Evolutionary conservation across 176 grass and related monocot species (phyloP).

Genomic region (Phyllostachys edulis): DNA sequence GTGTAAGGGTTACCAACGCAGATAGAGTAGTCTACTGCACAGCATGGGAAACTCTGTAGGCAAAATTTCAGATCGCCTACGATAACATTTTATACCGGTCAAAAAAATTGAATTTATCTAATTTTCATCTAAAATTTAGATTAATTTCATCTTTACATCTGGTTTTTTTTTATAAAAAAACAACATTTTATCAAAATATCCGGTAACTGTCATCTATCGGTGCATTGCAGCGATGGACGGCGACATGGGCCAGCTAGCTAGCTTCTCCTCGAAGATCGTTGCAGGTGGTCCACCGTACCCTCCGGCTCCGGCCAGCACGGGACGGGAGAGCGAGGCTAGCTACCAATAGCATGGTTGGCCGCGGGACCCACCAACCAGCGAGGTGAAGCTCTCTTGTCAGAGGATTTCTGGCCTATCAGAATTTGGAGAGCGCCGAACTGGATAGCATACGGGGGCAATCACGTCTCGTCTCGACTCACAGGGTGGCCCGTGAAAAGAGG

Average conservation of each 20-base stretch:
- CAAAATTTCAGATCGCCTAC: no score
- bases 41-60: no score
- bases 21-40: neutral
- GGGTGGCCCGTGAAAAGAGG: neutral
- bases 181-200: no score
- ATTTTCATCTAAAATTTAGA: no score
- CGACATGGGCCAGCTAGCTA: neutral
- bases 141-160: no score
- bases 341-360: neutral
- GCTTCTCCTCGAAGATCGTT: neutral
- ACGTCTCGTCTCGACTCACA: neutral
- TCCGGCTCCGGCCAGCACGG: neutral
- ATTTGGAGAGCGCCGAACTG: neutral
- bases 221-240: neutral
- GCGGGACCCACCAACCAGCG: neutral
- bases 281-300: neutral
- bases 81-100: no score
- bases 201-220: no score
- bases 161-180: no score
- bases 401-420: neutral
- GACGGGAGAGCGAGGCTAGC: neutral
- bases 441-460: neutral
- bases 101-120: no score
- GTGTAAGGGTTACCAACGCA: no score
- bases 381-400: neutral